A percentile compares a stretch with the other conserved stretches of the same genome.
phyloP scores from a whole-genome alignment of 495 filamentous ascomycete species.

The Neurospora sp. region DNA sequence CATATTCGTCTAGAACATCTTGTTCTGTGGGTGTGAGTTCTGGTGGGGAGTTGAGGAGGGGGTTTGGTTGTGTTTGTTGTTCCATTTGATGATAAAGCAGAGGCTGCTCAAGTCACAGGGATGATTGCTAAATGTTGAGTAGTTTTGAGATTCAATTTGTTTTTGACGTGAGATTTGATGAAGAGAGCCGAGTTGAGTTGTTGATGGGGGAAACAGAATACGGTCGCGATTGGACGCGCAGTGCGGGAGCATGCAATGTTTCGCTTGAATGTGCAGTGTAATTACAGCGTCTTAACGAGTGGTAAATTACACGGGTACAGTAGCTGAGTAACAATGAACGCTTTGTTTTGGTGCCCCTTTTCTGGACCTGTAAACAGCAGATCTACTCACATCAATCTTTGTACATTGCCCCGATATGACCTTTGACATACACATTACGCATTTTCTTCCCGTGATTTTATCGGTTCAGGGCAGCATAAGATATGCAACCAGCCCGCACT shows the following conservation, averaged over 20 bases:
- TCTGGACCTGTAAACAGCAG: neutral
- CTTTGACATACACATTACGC: neutral
- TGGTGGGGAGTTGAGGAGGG: constrained; percentile 27
- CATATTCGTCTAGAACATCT: constrained; percentile 89
- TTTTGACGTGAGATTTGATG: neutral
- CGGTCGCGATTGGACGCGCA: neutral
- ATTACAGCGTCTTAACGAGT: neutral
- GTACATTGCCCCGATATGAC: neutral
- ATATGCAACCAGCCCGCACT: neutral
- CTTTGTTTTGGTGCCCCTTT: neutral
- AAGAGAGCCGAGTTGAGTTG: neutral
- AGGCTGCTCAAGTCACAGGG: neutral
- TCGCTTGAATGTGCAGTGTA: neutral
- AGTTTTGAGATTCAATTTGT: neutral
- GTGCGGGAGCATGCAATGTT: neutral
- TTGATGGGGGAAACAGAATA: neutral
- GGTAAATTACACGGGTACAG: neutral
- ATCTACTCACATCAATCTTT: neutral
- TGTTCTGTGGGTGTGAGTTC: constrained; percentile 75
- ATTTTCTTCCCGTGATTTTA: neutral
- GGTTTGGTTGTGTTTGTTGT: constrained; percentile 9
- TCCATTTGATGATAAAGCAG: constrained; percentile 17
- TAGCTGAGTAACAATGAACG: neutral
- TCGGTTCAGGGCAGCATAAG: neutral
- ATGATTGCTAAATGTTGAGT: neutral